Percentiles rank a stretch among this genome's conserved stretches.
Conservation (phyloP, 78 protist genomes). For the Creolimax fragrantissima region DNA sequence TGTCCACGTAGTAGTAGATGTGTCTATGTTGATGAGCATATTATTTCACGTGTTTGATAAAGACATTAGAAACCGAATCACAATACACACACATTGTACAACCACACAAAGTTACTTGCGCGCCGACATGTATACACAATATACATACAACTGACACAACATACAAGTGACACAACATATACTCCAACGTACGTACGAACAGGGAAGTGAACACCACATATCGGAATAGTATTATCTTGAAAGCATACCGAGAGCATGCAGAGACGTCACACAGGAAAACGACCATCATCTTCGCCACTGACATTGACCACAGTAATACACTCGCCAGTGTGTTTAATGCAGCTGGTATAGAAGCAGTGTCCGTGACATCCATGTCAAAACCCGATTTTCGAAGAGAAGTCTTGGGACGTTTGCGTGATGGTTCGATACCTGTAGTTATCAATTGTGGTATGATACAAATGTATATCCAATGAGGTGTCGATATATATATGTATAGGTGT, state of each 20-base stretch:
- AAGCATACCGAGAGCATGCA: neutral
- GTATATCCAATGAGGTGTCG: neutral
- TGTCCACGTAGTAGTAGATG: no score
- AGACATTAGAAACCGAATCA: no score
- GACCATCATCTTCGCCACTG: neutral
- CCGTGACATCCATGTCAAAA: neutral
- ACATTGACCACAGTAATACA: neutral
- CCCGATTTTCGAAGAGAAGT: neutral
- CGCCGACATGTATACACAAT: no score
- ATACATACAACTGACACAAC: no score
- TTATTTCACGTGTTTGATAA: no score
- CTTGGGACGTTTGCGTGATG: neutral
- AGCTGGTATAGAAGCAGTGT: neutral
- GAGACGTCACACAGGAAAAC: neutral
- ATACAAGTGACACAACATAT: no score
- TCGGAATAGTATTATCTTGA: neutral
- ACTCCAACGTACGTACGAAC: neutral
- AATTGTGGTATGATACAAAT: neutral
- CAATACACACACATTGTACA: no score
- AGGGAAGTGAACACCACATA: neutral
- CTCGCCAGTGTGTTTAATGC: neutral
- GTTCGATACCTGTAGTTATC: neutral
- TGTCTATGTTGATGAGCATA: no score
- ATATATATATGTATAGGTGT: neutral
- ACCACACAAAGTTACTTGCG: no score